phyloP scores from a whole-genome alignment of 495 filamentous ascomycete species.

The Trichoderma parareesei region DNA sequence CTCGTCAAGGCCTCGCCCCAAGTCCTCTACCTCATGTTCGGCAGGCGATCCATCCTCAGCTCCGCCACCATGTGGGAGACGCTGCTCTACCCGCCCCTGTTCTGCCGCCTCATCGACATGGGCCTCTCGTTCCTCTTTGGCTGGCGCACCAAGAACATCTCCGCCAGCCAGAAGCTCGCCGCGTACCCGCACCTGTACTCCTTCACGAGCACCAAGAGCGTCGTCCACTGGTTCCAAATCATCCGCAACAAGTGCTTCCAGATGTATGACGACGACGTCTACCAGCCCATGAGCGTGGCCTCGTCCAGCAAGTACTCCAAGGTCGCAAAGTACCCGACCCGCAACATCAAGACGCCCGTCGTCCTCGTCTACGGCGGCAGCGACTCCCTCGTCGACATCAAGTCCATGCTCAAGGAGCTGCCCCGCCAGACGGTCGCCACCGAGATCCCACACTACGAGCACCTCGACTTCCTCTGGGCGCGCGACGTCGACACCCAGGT shows the following conservation, averaged over 20 bases:
- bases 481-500: constrained; percentile 74
- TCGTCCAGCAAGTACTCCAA: constrained; percentile 54
- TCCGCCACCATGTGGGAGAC: constrained; percentile 97
- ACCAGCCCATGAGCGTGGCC: constrained; percentile 37
- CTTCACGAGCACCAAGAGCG: constrained; percentile 88
- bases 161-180: constrained; percentile 80
- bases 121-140: constrained; percentile 76
- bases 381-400: constrained; percentile 92
- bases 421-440: constrained; percentile 76
- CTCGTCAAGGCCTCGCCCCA: constrained; percentile 91
- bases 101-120: constrained; percentile 79
- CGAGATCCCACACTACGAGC: constrained; percentile 84
- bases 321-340: constrained; percentile 90
- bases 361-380: constrained; percentile 88
- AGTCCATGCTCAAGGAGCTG: constrained; percentile 81
- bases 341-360: constrained; percentile 93
- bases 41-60: constrained; percentile 84
- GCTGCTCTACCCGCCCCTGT: constrained; percentile 90
- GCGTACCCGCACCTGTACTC: constrained; percentile 97
- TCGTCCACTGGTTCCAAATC: constrained; percentile 99
- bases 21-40: constrained; percentile 88
- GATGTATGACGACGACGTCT: constrained; percentile 95
- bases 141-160: constrained; percentile 84
- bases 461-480: constrained; percentile 97
- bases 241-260: constrained; percentile 92